These are phyloP conservation scores for Phialocephala subalpina DNA, from an alignment of 2,329 filamentous ascomycete species.

Conservation along the genomic window DNA sequence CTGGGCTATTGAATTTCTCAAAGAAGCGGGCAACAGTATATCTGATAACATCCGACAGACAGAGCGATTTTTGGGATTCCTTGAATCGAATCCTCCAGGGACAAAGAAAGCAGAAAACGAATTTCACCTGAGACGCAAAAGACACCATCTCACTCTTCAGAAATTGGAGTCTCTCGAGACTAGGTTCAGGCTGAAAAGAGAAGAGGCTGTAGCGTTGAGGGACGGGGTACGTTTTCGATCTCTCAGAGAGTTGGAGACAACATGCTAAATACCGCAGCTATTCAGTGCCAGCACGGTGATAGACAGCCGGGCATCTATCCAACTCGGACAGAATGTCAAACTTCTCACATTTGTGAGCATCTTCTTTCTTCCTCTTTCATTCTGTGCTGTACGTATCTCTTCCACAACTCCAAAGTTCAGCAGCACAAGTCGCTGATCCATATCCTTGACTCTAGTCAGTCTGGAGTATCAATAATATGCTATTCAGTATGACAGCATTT, in stretches of 20 bases:
- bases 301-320: conserved; percentile 43
- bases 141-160: background rate
- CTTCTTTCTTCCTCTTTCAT: conserved; percentile 49
- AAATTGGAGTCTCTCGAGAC: background rate
- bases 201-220: conserved; percentile 16
- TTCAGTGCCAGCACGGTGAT: conserved; percentile 42
- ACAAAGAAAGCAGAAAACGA: background rate
- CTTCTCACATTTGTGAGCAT: conserved; percentile 50
- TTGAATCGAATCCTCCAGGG: background rate
- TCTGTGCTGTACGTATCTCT: conserved; percentile 36
- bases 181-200: background rate
- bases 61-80: background rate
- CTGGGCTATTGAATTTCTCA: conserved; percentile 35
- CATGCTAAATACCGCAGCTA: conserved; percentile 23
- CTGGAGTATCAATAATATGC: background rate
- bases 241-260: background rate
- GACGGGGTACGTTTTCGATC: conserved; percentile 23
- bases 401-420: conserved; percentile 1
- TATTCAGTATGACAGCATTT: background rate
- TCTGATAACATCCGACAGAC: conserved; percentile 30
- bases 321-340: conserved; percentile 47
- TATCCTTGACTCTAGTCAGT: background rate
- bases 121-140: background rate
- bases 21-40: conserved; percentile 32
- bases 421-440: background rate